A percentile compares a stretch with the other conserved stretches of the same genome.
Conservation (phyloP, 2,329 filamentous ascomycete genomes). For the Alternaria solani region DNA sequence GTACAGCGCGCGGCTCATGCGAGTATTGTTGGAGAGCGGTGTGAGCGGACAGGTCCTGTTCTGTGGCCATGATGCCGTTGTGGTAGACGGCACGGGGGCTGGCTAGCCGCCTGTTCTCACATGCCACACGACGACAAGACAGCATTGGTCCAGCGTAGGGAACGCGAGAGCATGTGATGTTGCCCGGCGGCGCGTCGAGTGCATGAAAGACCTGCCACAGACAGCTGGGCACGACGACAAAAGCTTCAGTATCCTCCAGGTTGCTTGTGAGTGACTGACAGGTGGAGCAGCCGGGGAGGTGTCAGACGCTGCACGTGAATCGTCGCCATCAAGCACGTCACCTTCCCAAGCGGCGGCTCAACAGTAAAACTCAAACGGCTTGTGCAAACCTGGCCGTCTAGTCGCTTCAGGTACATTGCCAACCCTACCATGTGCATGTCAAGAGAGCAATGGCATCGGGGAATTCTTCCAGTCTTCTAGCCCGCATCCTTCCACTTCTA, state of each 20-base stretch:
- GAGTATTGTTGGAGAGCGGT: constrained; percentile 1
- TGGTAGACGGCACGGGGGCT: background rate
- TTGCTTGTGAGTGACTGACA: background rate
- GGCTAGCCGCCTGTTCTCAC: constrained; percentile 12
- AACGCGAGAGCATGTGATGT: constrained; percentile 6
- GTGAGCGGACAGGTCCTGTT: background rate
- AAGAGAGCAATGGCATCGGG: background rate
- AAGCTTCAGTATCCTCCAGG: background rate
- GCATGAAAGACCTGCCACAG: background rate
- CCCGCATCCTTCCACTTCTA: constrained; percentile 10
- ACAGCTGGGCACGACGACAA: background rate
- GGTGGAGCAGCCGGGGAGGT: background rate
- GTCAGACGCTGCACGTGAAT: background rate
- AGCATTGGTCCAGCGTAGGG: background rate
- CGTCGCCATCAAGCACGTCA: background rate
- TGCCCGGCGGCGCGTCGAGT: background rate
- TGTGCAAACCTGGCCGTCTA: background rate
- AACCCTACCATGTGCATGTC: background rate
- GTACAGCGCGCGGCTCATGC: background rate
- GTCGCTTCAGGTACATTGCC: background rate
- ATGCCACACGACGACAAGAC: background rate
- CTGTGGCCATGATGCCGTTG: background rate
- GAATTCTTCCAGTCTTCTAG: constrained; percentile 5
- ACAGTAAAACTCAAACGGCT: constrained; percentile 2
- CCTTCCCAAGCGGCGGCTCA: background rate